Conservation (phyloP, 208 protist genomes). For the Crithidia sp. region DNA sequence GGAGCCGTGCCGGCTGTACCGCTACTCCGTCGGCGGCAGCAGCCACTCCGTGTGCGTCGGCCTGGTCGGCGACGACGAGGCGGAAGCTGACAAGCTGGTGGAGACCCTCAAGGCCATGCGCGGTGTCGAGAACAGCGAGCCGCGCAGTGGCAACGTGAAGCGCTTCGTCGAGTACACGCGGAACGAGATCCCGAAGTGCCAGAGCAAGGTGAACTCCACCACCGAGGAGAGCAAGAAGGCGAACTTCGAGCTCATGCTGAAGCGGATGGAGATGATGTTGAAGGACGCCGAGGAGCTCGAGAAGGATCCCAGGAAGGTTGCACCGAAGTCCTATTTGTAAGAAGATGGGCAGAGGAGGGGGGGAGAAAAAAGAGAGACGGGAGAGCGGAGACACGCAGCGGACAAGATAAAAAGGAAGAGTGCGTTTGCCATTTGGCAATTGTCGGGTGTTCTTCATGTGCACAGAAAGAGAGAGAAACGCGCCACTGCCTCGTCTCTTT, state of each 20-base stretch:
- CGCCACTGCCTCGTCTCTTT: no score
- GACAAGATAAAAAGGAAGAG: background rate
- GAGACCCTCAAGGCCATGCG: slow-evolving; percentile 42
- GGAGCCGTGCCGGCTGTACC: slow-evolving; percentile 55
- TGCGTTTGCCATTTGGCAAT: background rate
- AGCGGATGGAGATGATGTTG: slow-evolving; percentile 81
- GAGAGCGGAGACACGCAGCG: background rate
- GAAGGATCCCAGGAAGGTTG: slow-evolving; percentile 43
- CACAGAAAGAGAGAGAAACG: no score
- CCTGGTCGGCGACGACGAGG: slow-evolving; percentile 44
- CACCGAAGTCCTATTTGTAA: slow-evolving; percentile 57
- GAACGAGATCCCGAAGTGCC: slow-evolving; percentile 59
- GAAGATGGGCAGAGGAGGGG: background rate
- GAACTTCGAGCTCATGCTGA: slow-evolving; percentile 42
- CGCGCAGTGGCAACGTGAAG: slow-evolving; percentile 81
- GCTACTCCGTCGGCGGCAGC: slow-evolving; percentile 75
- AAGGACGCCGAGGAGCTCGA: slow-evolving; percentile 72
- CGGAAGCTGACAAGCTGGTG: slow-evolving; percentile 34
- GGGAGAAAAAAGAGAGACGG: background rate
- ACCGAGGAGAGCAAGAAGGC: slow-evolving; percentile 48
- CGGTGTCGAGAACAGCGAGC: slow-evolving; percentile 57
- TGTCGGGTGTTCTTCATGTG: no score
- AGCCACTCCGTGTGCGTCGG: slow-evolving; percentile 48
- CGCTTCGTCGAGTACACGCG: slow-evolving; percentile 79
- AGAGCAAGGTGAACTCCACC: slow-evolving; percentile 41